phyloP scores from a whole-genome alignment of 345 rosid species.

The Boechera retrofracta region DNA sequence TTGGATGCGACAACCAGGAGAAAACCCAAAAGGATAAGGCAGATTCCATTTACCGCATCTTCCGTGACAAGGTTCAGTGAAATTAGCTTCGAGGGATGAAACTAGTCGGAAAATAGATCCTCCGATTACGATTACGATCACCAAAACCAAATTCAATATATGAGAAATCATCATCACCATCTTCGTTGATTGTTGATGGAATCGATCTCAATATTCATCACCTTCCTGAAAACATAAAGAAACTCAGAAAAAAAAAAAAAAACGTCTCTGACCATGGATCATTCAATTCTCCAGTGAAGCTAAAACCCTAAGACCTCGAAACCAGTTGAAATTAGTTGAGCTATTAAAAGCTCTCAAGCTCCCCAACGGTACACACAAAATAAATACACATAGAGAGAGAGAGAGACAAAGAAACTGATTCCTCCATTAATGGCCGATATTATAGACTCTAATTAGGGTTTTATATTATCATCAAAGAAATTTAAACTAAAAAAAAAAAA shows the following conservation, averaged over 20 bases:
- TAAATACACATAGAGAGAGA: constrained; percentile 34
- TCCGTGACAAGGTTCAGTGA: background rate
- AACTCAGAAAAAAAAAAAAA: too few relatives aligned
- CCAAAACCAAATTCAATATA: constrained; percentile 21
- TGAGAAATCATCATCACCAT: constrained; percentile 27
- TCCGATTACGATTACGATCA: constrained; percentile 23
- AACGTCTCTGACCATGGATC: background rate
- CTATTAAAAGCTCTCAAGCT: constrained; percentile 36
- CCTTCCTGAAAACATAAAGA: constrained; percentile 20
- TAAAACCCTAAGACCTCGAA: constrained; percentile 43
- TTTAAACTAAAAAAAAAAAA: background rate
- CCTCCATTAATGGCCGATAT: constrained; percentile 36
- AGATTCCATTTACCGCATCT: constrained; percentile 49
- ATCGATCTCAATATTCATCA: constrained; percentile 24
- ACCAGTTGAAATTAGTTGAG: constrained; percentile 40
- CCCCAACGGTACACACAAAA: constrained; percentile 34
- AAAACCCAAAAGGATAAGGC: constrained; percentile 81
- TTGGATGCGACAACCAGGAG: constrained; percentile 52
- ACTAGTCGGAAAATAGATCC: constrained; percentile 7
- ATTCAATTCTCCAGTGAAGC: constrained; percentile 11
- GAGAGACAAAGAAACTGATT: constrained; percentile 31
- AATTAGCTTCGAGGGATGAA: constrained; percentile 10
- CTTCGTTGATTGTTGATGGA: constrained; percentile 17
- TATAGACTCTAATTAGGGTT: constrained; percentile 23
- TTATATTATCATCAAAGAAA: background rate